Evolutionary conservation across 2,329 filamentous ascomycete species (phyloP).

Genomic region (Dothideomycetes sp.): DNA sequence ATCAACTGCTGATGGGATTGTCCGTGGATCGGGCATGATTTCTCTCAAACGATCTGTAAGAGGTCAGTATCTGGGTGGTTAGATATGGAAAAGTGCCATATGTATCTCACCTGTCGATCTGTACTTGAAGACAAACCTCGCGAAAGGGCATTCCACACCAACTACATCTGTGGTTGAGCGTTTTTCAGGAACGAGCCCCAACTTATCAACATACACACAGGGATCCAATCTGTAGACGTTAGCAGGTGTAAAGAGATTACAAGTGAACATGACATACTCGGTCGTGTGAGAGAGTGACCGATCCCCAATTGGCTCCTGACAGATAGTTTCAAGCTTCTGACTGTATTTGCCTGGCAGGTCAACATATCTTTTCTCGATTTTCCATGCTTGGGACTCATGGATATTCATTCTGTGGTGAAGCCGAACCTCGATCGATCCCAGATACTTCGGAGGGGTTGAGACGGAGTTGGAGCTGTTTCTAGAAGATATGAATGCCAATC

Average conservation of each 20-base stretch:
- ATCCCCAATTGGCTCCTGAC: constrained; percentile 19
- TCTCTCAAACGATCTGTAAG: no score
- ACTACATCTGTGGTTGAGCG: not conserved
- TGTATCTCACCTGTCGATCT: constrained; percentile 18
- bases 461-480: not conserved
- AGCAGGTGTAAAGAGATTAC: not conserved
- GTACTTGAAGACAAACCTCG: constrained; percentile 19
- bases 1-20: no score
- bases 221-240: not conserved
- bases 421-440: not conserved
- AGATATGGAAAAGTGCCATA: no score
- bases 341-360: not conserved
- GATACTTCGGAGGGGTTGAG: not conserved
- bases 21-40: no score
- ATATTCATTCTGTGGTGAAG: not conserved
- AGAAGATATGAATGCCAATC: no score
- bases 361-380: no score
- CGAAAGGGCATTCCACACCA: constrained; percentile 4
- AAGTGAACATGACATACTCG: constrained; percentile 1
- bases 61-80: no score
- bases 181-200: no score
- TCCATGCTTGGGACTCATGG: no score
- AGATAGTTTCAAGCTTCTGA: not conserved
- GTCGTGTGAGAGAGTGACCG: constrained; percentile 16
- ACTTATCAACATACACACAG: no score